Evolutionary conservation across 768 basidiomycete species (phyloP).

Genomic region (Boletellus sp.): DNA sequence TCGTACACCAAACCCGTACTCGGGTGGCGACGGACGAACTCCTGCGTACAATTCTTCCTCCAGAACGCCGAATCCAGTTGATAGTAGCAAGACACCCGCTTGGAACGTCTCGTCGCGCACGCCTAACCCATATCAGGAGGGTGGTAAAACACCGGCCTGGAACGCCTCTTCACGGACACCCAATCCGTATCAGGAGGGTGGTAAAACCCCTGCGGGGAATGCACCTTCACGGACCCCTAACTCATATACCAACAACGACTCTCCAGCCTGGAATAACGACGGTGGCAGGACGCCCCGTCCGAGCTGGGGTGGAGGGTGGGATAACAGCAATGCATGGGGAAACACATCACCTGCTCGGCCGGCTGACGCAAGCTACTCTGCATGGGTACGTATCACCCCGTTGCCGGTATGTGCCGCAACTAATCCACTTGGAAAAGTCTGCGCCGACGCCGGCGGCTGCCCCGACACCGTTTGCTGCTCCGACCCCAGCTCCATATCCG

Average conservation of each 20-base stretch:
- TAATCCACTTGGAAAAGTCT: constrained; percentile 19
- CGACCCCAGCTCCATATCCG: constrained; percentile 28
- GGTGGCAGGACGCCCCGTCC: constrained; percentile 54
- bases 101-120: constrained; percentile 52
- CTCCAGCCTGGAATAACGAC: constrained; percentile 28
- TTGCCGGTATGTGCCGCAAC: constrained; percentile 10
- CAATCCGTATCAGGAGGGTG: constrained; percentile 42
- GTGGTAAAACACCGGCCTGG: constrained; percentile 52
- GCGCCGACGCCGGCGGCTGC: constrained; percentile 40
- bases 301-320: constrained; percentile 33
- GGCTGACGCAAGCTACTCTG: constrained; percentile 27
- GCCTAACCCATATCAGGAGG: constrained; percentile 50
- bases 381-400: constrained; percentile 33
- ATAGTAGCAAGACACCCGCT: constrained; percentile 65
- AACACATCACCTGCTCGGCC: constrained; percentile 32
- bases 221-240: constrained; percentile 49
- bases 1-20: constrained; percentile 70
- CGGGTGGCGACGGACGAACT: constrained; percentile 52
- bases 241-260: constrained; percentile 35
- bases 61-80: constrained; percentile 69
- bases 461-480: constrained; percentile 36
- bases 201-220: constrained; percentile 15
- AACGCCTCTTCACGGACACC: constrained; percentile 49
- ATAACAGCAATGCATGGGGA: constrained; percentile 26
- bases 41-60: constrained; percentile 63